These are phyloP conservation scores for Pelargonium fulgidum DNA, from an alignment of 441 rosid species.

Conservation along the genomic window DNA sequence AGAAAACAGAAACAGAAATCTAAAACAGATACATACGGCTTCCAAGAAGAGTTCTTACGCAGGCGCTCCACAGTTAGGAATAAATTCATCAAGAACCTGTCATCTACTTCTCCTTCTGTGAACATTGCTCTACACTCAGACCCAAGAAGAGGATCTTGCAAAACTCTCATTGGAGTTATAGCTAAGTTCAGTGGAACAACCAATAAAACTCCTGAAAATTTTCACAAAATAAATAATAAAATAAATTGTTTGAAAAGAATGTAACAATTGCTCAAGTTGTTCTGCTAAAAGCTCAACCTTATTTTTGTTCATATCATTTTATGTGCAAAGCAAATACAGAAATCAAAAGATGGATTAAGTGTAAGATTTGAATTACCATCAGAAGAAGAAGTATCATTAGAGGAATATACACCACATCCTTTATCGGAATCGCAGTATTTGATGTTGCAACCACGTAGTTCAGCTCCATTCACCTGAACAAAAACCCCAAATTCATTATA, in stretches of 20 bases:
- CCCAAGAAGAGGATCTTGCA: conserved; percentile 86
- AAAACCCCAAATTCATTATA: not conserved
- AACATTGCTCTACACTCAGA: conserved; percentile 79
- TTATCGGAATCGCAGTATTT: conserved; percentile 46
- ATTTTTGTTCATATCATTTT: too few species aligned
- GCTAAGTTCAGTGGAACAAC: conserved; percentile 79
- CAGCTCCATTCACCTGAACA: conserved; percentile 60
- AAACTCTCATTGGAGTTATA: conserved; percentile 91
- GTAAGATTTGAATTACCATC: conserved; percentile 35
- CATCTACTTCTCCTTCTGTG: conserved; percentile 77
- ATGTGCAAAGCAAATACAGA: too few species aligned
- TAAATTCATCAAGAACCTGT: conserved; percentile 74
- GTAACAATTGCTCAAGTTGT: not conserved
- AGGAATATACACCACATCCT: conserved; percentile 69
- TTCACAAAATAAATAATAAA: not conserved
- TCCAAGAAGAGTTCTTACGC: conserved; percentile 75
- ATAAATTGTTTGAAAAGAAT: not conserved
- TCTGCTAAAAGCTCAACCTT: too few species aligned
- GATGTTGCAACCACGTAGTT: conserved; percentile 64
- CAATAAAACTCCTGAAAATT: conserved; percentile 52
- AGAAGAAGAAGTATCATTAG: conserved; percentile 32
- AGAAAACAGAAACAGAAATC: conserved; percentile 1
- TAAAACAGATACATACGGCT: conserved; percentile 49
- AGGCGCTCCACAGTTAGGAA: conserved; percentile 78
- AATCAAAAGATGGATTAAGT: not conserved